Base-by-base conservation (phyloP, 176 grass and related monocot species). In the Avena eriantha region DNA sequence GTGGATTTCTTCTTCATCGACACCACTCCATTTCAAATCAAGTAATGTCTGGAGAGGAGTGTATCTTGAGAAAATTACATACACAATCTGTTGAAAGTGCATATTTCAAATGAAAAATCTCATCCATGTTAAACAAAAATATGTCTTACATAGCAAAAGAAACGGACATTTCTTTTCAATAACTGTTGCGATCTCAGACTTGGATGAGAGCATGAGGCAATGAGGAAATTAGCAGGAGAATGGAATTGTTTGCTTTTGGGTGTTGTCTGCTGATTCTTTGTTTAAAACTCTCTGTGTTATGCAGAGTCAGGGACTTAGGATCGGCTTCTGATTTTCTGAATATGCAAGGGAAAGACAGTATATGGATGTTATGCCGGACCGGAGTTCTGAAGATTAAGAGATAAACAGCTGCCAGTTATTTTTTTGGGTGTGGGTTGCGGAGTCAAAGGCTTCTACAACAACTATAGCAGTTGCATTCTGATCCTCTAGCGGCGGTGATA, bases 41-140 rank as follows among this genome's bases (percentile, higher is more conserved):
- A 87, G 53, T 98, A 98, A 95, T 47, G 93, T 95, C 77, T 98
- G 93, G 92, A 88, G 92, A 87, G 84, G 73, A 41, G 86, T 98
- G 6, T 92, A 34, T 88, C 96, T 68, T 90, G 96, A 10, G 76
- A 92, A 23, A 68, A 66, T 35, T 95, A 95, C 77, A 82, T 95
- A 53, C 26, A 79, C 1, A 84, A 79, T 70, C 87, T 94, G 36
- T 73, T 93, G 15, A 91, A 92, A 93, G 93, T 95, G 59, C 31
- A 19, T 48, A 43, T 6, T 43, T 43, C 41, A 8, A 43, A 8
- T 6, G 41, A 43, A 43, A 43, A 43, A 43, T 43, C 4, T 43
- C 41, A 43, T 14, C 48, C 48, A 14, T 50, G 48, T 50, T 13
- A 50, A 50, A 12, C 48, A 47, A 47, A 47, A 47, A 47, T 6